Conservation (phyloP, 2,329 filamentous ascomycete species). For the Harringtonia aguacate region DNA sequence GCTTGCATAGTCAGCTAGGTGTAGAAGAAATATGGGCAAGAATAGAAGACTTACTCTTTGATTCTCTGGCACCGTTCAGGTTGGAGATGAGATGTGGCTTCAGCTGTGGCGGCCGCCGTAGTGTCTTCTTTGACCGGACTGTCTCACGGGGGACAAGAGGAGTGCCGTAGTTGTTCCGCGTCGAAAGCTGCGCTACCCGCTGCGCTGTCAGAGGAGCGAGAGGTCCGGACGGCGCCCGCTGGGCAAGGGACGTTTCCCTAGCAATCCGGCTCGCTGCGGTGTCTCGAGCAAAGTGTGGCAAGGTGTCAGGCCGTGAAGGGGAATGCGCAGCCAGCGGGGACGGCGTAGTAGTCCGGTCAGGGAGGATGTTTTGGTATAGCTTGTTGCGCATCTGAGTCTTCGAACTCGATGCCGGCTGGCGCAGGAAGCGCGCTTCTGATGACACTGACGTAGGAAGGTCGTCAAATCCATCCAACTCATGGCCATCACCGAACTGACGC, state of each 20-base stretch:
- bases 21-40: not conserved
- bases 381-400: constrained; percentile 51
- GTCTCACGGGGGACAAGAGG: constrained; percentile 23
- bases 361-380: constrained; percentile 42
- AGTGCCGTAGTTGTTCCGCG: constrained; percentile 31
- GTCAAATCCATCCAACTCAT: constrained; percentile 87
- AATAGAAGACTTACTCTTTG: constrained; percentile 56
- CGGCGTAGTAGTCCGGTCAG: constrained; percentile 41
- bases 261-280: constrained; percentile 56
- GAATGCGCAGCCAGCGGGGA: constrained; percentile 43
- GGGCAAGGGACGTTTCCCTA: constrained; percentile 49
- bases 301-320: constrained; percentile 44
- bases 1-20: constrained; percentile 34
- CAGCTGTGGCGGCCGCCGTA: constrained; percentile 43
- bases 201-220: constrained; percentile 45
- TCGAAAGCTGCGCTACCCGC: constrained; percentile 41
- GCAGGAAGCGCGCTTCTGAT: constrained; percentile 72
- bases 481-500: constrained; percentile 80
- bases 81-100: constrained; percentile 89
- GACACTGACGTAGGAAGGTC: constrained; percentile 82
- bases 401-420: constrained; percentile 63
- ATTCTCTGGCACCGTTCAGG: constrained; percentile 60
- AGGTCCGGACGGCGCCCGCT: constrained; percentile 43
- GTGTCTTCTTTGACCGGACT: constrained; percentile 43
- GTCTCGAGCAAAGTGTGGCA: constrained; percentile 54